phyloP scores from a whole-genome alignment of 345 rosid species.

The Capsella bursapastoris region DNA sequence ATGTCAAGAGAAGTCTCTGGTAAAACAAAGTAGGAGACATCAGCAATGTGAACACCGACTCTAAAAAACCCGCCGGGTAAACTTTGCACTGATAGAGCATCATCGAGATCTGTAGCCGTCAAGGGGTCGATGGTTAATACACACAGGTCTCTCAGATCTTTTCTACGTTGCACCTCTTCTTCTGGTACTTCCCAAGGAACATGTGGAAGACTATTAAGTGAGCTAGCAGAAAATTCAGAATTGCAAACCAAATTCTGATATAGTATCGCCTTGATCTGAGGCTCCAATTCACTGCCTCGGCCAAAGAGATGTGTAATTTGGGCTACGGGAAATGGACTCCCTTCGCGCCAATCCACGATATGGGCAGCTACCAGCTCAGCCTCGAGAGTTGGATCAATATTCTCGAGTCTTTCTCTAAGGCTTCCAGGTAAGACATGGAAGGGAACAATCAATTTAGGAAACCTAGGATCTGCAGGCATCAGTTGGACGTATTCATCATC shows the following conservation, averaged over 20 bases:
- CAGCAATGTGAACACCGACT: constrained; percentile 93
- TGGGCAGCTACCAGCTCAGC: constrained; percentile 79
- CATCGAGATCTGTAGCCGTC: constrained; percentile 84
- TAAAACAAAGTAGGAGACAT: constrained; percentile 83
- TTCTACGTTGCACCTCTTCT: constrained; percentile 61
- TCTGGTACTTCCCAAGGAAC: constrained; percentile 76
- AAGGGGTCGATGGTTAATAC: constrained; percentile 78
- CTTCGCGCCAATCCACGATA: constrained; percentile 72
- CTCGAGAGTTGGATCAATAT: constrained; percentile 62
- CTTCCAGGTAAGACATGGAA: constrained; percentile 60
- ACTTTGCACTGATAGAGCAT: constrained; percentile 83
- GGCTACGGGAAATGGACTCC: constrained; percentile 64
- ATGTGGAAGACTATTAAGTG: constrained; percentile 67
- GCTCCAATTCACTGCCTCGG: constrained; percentile 65
- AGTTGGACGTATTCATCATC: constrained; percentile 58
- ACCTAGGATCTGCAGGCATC: constrained; percentile 68
- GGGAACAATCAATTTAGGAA: constrained; percentile 70
- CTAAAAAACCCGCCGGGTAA: constrained; percentile 59
- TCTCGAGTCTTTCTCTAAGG: constrained; percentile 68
- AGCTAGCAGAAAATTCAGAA: constrained; percentile 67
- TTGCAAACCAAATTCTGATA: constrained; percentile 64
- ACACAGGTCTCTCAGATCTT: constrained; percentile 77
- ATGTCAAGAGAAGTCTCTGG: constrained; percentile 73
- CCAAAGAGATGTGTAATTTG: constrained; percentile 65
- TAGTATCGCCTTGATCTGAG: constrained; percentile 72